Conservation (phyloP, 352 stramenopile species). For the Phytophthora cryptogea region DNA sequence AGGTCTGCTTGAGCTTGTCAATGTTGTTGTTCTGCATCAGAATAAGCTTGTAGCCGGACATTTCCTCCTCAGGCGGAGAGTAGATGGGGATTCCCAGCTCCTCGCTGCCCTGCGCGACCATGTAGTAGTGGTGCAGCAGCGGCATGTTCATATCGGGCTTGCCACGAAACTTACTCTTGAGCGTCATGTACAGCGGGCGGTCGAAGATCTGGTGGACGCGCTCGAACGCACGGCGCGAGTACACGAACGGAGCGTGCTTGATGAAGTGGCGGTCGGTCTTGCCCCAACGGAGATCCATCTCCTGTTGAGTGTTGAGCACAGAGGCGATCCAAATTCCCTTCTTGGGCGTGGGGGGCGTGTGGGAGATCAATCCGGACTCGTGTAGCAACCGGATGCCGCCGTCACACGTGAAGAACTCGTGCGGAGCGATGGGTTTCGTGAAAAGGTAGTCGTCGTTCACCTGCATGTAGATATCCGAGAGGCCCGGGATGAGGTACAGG, state of each 20-base stretch:
- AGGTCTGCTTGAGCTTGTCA: slow-evolving; percentile 68
- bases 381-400: slow-evolving; percentile 83
- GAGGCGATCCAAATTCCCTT: slow-evolving; percentile 90
- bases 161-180: slow-evolving; percentile 85
- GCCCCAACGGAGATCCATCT: slow-evolving; percentile 86
- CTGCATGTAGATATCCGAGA: slow-evolving; percentile 90
- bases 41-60: slow-evolving; percentile 85
- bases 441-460: slow-evolving; percentile 92
- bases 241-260: slow-evolving; percentile 90
- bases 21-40: slow-evolving; percentile 87
- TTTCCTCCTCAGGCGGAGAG: slow-evolving; percentile 70
- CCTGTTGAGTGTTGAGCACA: slow-evolving; percentile 88
- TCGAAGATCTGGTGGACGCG: slow-evolving; percentile 89
- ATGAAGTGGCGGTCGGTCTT: slow-evolving; percentile 84
- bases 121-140: slow-evolving; percentile 88
- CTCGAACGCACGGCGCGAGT: slow-evolving; percentile 85
- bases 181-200: slow-evolving; percentile 77
- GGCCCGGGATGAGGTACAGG: slow-evolving; percentile 79
- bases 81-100: slow-evolving; percentile 84
- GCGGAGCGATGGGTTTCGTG: slow-evolving; percentile 73
- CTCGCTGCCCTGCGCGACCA: slow-evolving; percentile 78
- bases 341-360: slow-evolving; percentile 71
- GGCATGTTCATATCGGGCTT: slow-evolving; percentile 91
- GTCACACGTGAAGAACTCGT: slow-evolving; percentile 89
- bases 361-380: slow-evolving; percentile 77